A percentile compares a stretch with the other conserved stretches of the same genome.
These are phyloP conservation scores for Drechslera avenae DNA, from an alignment of 2,329 filamentous ascomycete species.

Conservation along the genomic window DNA sequence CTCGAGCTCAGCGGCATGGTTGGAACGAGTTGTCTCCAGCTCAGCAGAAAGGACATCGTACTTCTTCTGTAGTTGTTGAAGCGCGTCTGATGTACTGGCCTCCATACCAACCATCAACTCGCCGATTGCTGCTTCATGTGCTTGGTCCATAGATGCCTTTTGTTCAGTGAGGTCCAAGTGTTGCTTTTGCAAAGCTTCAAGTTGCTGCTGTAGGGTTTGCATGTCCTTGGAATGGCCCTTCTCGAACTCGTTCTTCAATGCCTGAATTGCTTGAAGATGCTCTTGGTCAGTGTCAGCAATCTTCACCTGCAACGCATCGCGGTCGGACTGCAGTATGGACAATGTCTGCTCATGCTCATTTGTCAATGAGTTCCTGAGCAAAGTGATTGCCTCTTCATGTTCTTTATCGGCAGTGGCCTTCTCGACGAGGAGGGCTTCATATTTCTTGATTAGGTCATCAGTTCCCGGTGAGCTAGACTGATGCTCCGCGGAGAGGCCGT, in stretches of 20 bases:
- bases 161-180: slow-evolving; percentile 37
- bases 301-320: slow-evolving; percentile 28
- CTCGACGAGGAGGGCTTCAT: slow-evolving; percentile 34
- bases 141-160: slow-evolving; percentile 35
- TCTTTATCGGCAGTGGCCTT: slow-evolving; percentile 35
- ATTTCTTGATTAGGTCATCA: slow-evolving; percentile 32
- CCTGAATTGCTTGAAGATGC: slow-evolving; percentile 39
- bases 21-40: slow-evolving; percentile 23
- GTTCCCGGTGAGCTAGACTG: slow-evolving; percentile 22
- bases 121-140: slow-evolving; percentile 44
- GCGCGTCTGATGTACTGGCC: slow-evolving; percentile 38
- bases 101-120: slow-evolving; percentile 45
- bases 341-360: slow-evolving; percentile 34
- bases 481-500: slow-evolving; percentile 25
- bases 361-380: slow-evolving; percentile 34
- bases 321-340: slow-evolving; percentile 33
- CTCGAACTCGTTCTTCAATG: slow-evolving; percentile 37
- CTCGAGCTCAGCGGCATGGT: slow-evolving; percentile 31
- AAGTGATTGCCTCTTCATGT: slow-evolving; percentile 34
- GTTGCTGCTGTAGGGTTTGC: slow-evolving; percentile 27
- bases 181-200: slow-evolving; percentile 35
- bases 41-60: slow-evolving; percentile 34
- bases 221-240: slow-evolving; percentile 38
- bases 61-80: slow-evolving; percentile 43
- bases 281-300: slow-evolving; percentile 35